Conservation (phyloP, 2,329 filamentous ascomycete genomes). For the Aspergillus novoparasiticus region DNA sequence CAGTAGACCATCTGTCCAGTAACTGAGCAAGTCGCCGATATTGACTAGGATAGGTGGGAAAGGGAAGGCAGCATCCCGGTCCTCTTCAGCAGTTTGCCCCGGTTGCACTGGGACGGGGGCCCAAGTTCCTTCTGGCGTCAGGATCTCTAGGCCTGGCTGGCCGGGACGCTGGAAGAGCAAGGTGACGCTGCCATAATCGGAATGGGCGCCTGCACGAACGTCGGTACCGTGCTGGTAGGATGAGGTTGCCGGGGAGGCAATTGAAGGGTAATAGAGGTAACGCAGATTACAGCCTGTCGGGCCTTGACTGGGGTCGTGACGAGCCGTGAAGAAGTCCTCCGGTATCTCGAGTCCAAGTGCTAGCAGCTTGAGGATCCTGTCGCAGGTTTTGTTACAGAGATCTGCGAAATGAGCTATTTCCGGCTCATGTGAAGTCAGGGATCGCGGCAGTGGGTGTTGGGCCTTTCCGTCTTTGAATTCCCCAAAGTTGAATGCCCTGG, state of each 20-base stretch:
- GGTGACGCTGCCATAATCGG: conserved; percentile 74
- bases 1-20: conserved; percentile 89
- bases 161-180: conserved; percentile 81
- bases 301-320: conserved; percentile 57
- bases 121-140: conserved; percentile 61
- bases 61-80: conserved; percentile 42
- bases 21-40: conserved; percentile 72
- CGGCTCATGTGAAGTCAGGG: conserved; percentile 61
- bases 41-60: conserved; percentile 72
- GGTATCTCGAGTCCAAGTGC: conserved; percentile 70
- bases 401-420: conserved; percentile 68
- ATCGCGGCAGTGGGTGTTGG: conserved; percentile 73
- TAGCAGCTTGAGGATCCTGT: conserved; percentile 73
- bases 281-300: conserved; percentile 64
- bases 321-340: conserved; percentile 60
- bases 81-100: neutral
- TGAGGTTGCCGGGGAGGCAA: conserved; percentile 45
- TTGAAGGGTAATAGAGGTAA: conserved; percentile 72
- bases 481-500: conserved; percentile 88
- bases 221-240: conserved; percentile 58
- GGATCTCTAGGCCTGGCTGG: conserved; percentile 84
- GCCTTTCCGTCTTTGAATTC: conserved; percentile 70
- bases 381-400: conserved; percentile 72
- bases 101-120: conserved; percentile 69
- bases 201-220: conserved; percentile 87